Evolutionary conservation across 2,329 filamentous ascomycete genomes (phyloP).

Genomic region (Pyrenophora tritici-repentis): DNA sequence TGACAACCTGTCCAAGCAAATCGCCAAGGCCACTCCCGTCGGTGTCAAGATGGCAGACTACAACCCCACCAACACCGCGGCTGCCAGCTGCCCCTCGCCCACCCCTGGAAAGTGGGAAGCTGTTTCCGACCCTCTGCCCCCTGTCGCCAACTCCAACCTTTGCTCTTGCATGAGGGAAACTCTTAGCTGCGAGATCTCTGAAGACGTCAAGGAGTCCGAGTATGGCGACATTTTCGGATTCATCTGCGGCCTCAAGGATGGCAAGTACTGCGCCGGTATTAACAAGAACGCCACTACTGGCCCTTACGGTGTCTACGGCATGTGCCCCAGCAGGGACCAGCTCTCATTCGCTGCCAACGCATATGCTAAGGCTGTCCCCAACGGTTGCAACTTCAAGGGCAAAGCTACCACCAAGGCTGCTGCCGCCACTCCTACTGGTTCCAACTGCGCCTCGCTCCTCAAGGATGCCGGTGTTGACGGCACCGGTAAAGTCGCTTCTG

Average conservation of each 20-base stretch:
- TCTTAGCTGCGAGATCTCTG: slow-evolving; percentile 70
- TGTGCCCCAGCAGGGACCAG: slow-evolving; percentile 73
- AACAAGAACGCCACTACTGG: slow-evolving; percentile 68
- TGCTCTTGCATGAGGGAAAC: slow-evolving; percentile 85
- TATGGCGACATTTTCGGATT: slow-evolving; percentile 73
- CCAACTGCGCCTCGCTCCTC: slow-evolving; percentile 64
- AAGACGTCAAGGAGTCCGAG: slow-evolving; percentile 60
- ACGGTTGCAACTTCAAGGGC: slow-evolving; percentile 74
- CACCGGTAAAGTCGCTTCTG: slow-evolving; percentile 59
- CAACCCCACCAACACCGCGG: slow-evolving; percentile 71
- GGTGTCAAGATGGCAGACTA: slow-evolving; percentile 71
- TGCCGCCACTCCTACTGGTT: slow-evolving; percentile 52
- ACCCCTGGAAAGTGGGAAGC: slow-evolving; percentile 69
- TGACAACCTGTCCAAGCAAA: slow-evolving; percentile 68
- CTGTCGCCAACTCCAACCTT: slow-evolving; percentile 75
- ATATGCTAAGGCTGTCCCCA: slow-evolving; percentile 59
- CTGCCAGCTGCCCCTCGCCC: slow-evolving; percentile 71
- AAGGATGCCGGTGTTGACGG: slow-evolving; percentile 66
- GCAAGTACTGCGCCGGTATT: slow-evolving; percentile 69
- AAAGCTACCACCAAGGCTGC: slow-evolving; percentile 62
- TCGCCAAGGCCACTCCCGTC: slow-evolving; percentile 69
- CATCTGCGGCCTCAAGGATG: slow-evolving; percentile 66
- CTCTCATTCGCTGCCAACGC: slow-evolving; percentile 74
- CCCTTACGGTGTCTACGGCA: slow-evolving; percentile 76
- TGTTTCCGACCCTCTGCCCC: slow-evolving; percentile 70